Evolutionary conservation across 805 yeast species (phyloP), one percentile per base, ranked within the genome.

Genomic region (Metschnikowia sp.): DNA sequence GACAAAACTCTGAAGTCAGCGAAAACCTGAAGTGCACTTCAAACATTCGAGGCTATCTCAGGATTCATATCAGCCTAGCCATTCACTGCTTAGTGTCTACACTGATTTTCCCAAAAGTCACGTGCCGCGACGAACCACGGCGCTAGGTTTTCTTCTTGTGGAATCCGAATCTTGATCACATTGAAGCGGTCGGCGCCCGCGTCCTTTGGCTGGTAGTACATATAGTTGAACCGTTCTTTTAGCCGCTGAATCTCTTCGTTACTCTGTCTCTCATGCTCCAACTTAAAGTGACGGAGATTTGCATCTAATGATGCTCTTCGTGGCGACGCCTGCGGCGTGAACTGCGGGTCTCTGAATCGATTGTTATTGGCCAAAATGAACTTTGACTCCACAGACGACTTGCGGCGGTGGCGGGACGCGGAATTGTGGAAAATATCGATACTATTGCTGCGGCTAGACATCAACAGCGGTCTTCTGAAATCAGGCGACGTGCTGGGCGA

Each of bases 71-170:
- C 6, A 11, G 6, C 10, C 4, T 36, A 11, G 11, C 41, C 18
- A 9, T 15, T 39, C 28, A 7, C 3, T 12, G 13, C 30, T 18
- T 40, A 10, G 22, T 29, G 13, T 15, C 39, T 29, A 10, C 33
- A 22, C 10, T 18, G 37, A 40, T 63, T 65, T 54, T 85, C 90
- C 95, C 92, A 87, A 45, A 70, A 59, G 50, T 81, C 77, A 49
- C 91, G 64, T 48, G 86, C 86, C 30, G 68, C 63, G 18, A 70
- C 70, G 56, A 88, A 87, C 97, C 97, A 89, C 1, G 61, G 69
- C 0, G 96, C 96, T n/a, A 89, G 69, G 36, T 75, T 70, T 10
- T 72, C 65, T 42, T 83, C 89, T 8, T 75, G 68, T 0, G 96
- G 96, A 7, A 86, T 72, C 42, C 68, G 69, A 45, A 82, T 59